phyloP scores from a whole-genome alignment of 139 green algal genomes.

The Chlamydomonas asymmetrica region DNA sequence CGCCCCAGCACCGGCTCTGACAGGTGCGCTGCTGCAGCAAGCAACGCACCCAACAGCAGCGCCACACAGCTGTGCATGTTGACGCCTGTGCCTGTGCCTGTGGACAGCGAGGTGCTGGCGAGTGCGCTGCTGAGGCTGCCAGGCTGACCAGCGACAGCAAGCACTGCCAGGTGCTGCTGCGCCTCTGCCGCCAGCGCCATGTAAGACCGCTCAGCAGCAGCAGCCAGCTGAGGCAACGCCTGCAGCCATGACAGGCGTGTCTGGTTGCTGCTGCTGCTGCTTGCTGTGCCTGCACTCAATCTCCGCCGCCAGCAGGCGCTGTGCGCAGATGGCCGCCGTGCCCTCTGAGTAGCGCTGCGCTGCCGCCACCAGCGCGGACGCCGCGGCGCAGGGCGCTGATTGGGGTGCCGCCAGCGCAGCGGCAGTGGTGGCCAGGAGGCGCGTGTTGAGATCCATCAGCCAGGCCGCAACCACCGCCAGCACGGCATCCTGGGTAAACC shows the following conservation, averaged over 20 bases:
- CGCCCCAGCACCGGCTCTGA: not conserved
- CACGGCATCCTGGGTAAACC: not conserved
- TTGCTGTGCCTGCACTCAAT: not conserved
- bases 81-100: not conserved
- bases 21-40: not conserved
- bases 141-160: not conserved
- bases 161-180: not conserved
- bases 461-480: not conserved
- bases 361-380: not conserved
- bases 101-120: not conserved
- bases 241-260: not conserved
- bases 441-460: conserved; percentile 21
- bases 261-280: not conserved
- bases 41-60: not conserved
- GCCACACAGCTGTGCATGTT: too few relatives aligned
- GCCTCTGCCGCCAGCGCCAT: not conserved
- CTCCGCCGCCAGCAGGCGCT: not conserved
- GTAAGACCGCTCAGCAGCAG: not conserved
- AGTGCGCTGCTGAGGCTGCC: too few relatives aligned
- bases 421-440: conserved; percentile 17
- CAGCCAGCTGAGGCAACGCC: not conserved
- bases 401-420: not conserved
- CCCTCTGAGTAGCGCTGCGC: conserved; percentile 26
- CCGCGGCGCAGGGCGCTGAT: not conserved
- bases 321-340: not conserved